Conservation (phyloP, 2,329 filamentous ascomycete genomes). For the Leptographium radiaticola region DNA sequence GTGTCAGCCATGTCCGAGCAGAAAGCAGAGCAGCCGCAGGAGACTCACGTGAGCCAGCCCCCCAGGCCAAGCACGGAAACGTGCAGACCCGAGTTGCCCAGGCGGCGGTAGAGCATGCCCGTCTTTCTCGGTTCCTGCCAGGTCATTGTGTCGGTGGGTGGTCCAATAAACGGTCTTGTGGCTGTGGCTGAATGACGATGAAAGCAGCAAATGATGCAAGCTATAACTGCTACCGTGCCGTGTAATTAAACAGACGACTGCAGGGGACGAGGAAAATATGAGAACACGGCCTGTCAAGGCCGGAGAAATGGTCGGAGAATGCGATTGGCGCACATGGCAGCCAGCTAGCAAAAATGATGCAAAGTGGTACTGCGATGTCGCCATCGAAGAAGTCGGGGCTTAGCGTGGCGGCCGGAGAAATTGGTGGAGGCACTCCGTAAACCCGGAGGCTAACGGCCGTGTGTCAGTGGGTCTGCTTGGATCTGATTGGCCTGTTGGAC, state of each 20-base stretch:
- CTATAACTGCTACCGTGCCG: background rate
- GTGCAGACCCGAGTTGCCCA: conserved; percentile 8
- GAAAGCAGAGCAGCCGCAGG: conserved; percentile 8
- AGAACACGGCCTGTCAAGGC: background rate
- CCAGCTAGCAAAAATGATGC: background rate
- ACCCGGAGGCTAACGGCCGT: background rate
- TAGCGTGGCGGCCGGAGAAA: background rate
- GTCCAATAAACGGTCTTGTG: background rate
- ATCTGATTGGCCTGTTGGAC: background rate
- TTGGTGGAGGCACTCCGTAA: background rate
- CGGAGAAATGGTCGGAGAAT: background rate
- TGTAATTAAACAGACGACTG: background rate
- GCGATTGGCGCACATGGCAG: background rate
- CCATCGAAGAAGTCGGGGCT: background rate
- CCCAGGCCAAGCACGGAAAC: conserved; percentile 28
- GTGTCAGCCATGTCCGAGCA: background rate
- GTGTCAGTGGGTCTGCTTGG: background rate
- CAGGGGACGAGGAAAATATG: background rate
- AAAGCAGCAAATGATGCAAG: background rate
- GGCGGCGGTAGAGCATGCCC: conserved; percentile 4
- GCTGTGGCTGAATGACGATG: background rate
- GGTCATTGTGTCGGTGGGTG: conserved; percentile 19
- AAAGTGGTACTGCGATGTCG: background rate
- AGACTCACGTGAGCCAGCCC: conserved; percentile 37
- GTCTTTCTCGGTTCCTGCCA: conserved; percentile 29